Percentiles rank a stretch among this genome's conserved stretches.
Evolutionary conservation across 352 stramenopile genomes (phyloP).

Genomic region (Phytophthora pistaciae): DNA sequence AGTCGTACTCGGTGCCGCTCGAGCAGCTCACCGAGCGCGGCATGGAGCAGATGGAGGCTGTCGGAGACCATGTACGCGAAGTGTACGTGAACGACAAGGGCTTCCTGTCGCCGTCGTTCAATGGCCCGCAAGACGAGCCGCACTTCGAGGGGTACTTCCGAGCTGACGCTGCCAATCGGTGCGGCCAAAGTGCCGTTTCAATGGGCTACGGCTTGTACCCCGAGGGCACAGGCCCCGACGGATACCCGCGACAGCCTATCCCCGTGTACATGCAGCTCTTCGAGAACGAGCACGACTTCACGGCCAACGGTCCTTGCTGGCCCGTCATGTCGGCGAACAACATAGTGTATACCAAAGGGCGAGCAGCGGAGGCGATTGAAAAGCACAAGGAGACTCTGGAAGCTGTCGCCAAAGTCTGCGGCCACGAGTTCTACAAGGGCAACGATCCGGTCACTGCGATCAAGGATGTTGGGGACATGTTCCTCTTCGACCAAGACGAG

Average conservation of each 20-base stretch:
- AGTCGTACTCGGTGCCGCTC: slow-evolving; percentile 68
- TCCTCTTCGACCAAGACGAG: slow-evolving; percentile 76
- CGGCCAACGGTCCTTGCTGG: slow-evolving; percentile 74
- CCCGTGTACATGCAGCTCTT: slow-evolving; percentile 81
- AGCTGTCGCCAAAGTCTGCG: slow-evolving; percentile 52
- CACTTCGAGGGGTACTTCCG: slow-evolving; percentile 84
- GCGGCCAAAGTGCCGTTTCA: slow-evolving; percentile 74
- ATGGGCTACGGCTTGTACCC: slow-evolving; percentile 80
- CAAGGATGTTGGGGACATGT: slow-evolving; percentile 83
- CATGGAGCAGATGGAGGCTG: slow-evolving; percentile 76
- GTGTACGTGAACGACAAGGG: slow-evolving; percentile 72
- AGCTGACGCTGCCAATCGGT: slow-evolving; percentile 73
- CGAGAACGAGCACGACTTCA: slow-evolving; percentile 87
- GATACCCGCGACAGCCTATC: slow-evolving; percentile 70
- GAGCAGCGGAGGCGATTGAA: slow-evolving; percentile 49
- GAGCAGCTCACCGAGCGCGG: slow-evolving; percentile 80
- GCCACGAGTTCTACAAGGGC: slow-evolving; percentile 53
- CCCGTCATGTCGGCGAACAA: slow-evolving; percentile 61
- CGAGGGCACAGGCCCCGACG: slow-evolving; percentile 65
- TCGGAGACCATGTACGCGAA: slow-evolving; percentile 71
- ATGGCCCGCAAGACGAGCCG: slow-evolving; percentile 55
- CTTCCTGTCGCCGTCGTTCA: slow-evolving; percentile 77
- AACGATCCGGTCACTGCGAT: slow-evolving; percentile 63
- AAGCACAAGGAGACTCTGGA: slow-evolving; percentile 54
- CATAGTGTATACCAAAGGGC: slow-evolving; percentile 50